Base-by-base conservation (phyloP, 192 early-diverging fungal genomes). In the Rhizoclosmatium globosum region DNA sequence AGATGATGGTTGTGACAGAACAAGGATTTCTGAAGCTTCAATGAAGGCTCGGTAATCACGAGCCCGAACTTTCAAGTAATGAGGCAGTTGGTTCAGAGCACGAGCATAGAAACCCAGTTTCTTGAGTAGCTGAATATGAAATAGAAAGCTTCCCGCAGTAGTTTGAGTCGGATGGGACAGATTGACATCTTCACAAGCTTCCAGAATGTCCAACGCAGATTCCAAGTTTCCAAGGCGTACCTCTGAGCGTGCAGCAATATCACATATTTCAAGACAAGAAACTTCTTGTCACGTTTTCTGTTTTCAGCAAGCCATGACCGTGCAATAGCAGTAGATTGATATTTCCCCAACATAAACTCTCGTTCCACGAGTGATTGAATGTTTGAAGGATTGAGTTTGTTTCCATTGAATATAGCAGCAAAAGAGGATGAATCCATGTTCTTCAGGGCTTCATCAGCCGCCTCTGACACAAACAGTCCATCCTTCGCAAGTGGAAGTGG, bases 221-320 rank as follows among this genome's bases (percentile, higher is more conserved):
- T 77, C 17, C 13, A 42, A 2, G 45, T 68, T 64, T 6, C 41
- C 48, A 4, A 47, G n/a, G 6, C 48, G 39, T 64, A 66, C 13
- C 6, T 46, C 62, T 21, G 42, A 19, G 7, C 75, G 39, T 3
- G 75, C 62, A 7, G 23, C 45, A 23, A 68, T 48, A 64, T 77
- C 75, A 39, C 64, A 77, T 4, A 77, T 47, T 31, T 65, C 75
- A 13, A 68, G 7, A 31, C n/a, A 23, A 1, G 9, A 45, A 77
- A 67, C 39, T 62, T 62, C 41, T 77, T 77, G 39, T 15, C 13
- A 50, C 48, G 64, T 9, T 48, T 31, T n/a, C 15, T 21, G 41
- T 77, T 77, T 7, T 17, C 44, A 38, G 31, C 64, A 44, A 77
- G 9, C 75, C 75, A 77, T 9, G 23, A 44, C 11, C 38, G 44